Evolutionary conservation across 352 stramenopile genomes (phyloP).

Genomic region (Phytophthora litchii): DNA sequence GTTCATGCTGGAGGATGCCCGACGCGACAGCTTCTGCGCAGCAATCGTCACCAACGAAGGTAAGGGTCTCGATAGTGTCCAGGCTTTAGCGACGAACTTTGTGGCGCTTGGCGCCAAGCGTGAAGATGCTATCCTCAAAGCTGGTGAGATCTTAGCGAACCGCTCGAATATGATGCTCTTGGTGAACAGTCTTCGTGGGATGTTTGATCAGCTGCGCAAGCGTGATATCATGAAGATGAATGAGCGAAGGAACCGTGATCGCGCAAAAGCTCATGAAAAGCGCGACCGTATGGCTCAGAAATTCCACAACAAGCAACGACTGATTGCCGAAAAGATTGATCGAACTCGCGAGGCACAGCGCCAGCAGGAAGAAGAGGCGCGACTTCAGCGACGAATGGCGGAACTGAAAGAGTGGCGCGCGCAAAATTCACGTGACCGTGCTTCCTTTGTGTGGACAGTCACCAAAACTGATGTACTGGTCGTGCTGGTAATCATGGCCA

Average conservation of each 20-base stretch:
- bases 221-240: conserved; percentile 83
- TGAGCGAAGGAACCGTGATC: conserved; percentile 64
- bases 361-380: conserved; percentile 54
- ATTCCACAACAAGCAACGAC: conserved; percentile 68
- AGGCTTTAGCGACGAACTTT: conserved; percentile 65
- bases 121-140: conserved; percentile 73
- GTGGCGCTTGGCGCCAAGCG: conserved; percentile 66
- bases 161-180: conserved; percentile 85
- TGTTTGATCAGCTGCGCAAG: conserved; percentile 79
- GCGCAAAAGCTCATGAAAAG: conserved; percentile 60
- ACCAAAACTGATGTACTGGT: conserved; percentile 79
- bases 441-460: conserved; percentile 62
- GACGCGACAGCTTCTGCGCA: conserved; percentile 67
- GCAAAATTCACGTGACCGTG: conserved; percentile 40
- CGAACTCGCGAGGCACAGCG: conserved; percentile 52
- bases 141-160: conserved; percentile 78
- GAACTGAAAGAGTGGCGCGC: conserved; percentile 43
- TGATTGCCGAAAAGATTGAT: conserved; percentile 73
- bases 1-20: conserved; percentile 67
- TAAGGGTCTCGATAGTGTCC: conserved; percentile 66
- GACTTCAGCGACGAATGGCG: conserved; percentile 34
- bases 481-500: conserved; percentile 70
- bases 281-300: conserved; percentile 66
- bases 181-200: conserved; percentile 59
- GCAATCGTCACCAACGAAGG: conserved; percentile 61